Evolutionary conservation across 2,329 filamentous ascomycete species (phyloP), one percentile per base, ranked within the genome.

Genomic region (Xylariomycetidae sp.): DNA sequence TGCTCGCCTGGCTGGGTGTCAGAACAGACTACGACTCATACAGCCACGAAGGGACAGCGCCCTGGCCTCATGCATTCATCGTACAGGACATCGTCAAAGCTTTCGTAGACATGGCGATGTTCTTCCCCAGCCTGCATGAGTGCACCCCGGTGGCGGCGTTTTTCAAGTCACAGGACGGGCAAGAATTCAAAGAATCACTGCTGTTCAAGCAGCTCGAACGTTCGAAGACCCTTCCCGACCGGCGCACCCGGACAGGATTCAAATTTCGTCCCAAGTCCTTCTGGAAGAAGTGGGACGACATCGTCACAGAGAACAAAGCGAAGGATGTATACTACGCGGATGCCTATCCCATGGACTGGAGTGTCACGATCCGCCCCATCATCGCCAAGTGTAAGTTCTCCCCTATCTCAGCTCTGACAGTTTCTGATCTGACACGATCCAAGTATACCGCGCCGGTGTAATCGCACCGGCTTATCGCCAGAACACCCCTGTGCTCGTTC

Each of bases 381-480:
- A 52, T 70, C 30, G 61, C 63, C 2, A 58, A 59, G 38, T 18
- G 47, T 45, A 34, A 44, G 46, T 35, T 23, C 20, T 8, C 20
- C 15, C 10, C 16, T 25, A 30, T 19, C 14, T 20, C 6, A 11
- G 11, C 18, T 4, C 18, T 31, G 6, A 39, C 15, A 16, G 8
- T 13, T 30, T 22, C 29, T 20, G 3, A n/a, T n/a, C n/a, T n/a
- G n/a, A n/a, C n/a, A n/a, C n/a, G n/a, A n/a, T n/a, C n/a, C n/a
- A 30, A 65, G 61, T 71, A 9, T 71, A 67, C 49, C 61, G 62
- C 41, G 61, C 63, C 12, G 67, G 68, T 31, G 49, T 71, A 22
- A 59, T 72, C 32, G 49, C 48, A 3, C 52, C 54, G 3, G 44
- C 36, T 5, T 32, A 46, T 20, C 11, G 49, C 5, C 36, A 50